phyloP scores from a whole-genome alignment of 2,329 filamentous ascomycete species.

The Tolypocladium endophyticum region DNA sequence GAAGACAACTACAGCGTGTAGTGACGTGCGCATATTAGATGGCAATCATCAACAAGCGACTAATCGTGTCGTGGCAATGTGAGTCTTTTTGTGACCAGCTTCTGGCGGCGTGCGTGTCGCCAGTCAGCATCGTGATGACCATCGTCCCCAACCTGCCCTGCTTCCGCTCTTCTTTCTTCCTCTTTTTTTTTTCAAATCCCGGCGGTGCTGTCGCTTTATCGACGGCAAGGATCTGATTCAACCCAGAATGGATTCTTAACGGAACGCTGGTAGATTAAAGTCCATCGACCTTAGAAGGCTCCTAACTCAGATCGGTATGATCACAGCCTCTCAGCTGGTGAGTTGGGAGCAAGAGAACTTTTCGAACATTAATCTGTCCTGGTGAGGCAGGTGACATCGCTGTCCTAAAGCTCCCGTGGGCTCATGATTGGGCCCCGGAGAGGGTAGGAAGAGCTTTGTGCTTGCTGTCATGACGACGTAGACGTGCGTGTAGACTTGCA shows the following conservation, averaged over 20 bases:
- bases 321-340: constrained; percentile 18
- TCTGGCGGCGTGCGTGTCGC: neutral
- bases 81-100: neutral
- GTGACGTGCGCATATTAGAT: neutral
- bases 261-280: constrained; percentile 65
- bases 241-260: constrained; percentile 64
- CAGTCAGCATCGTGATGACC: neutral
- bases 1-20: neutral
- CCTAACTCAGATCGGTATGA: constrained; percentile 14
- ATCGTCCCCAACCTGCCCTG: neutral
- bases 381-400: neutral
- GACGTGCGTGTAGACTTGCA: neutral
- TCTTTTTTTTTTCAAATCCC: constrained; percentile 24
- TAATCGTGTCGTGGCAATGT: neutral
- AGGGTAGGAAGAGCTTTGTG: neutral
- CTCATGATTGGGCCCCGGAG: neutral
- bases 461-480: neutral
- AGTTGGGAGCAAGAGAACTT: constrained; percentile 30
- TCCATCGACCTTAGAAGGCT: constrained; percentile 27
- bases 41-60: neutral
- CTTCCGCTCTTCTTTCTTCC: neutral
- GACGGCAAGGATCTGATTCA: constrained; percentile 62
- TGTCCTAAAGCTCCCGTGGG: neutral
- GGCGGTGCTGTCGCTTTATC: constrained; percentile 63
- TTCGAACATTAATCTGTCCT: constrained; percentile 21